Conservation (phyloP, 768 basidiomycete species). For the Krasilnikovozyma curviuscula region DNA sequence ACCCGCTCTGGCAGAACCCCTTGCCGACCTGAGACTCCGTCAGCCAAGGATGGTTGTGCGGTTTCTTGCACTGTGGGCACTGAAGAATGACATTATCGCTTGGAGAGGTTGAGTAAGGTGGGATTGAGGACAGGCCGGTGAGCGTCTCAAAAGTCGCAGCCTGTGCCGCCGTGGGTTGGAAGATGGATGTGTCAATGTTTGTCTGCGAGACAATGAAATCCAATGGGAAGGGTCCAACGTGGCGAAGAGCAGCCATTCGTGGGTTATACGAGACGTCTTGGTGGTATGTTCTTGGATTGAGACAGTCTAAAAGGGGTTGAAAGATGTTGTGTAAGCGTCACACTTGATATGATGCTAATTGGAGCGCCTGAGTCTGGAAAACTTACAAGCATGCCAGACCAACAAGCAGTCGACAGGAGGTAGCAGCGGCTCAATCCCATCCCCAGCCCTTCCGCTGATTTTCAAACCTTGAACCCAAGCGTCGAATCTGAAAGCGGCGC, state of each 20-base stretch:
- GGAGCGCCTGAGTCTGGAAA: too few relatives aligned
- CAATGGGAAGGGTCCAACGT: constrained; percentile 9
- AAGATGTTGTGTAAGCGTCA: too few relatives aligned
- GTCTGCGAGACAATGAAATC: constrained; percentile 4
- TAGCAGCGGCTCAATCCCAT: too few relatives aligned
- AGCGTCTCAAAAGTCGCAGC: not conserved
- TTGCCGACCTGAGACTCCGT: too few relatives aligned
- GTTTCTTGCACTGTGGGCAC: not conserved
- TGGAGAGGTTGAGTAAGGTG: not conserved
- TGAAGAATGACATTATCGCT: not conserved
- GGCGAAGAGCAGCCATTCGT: not conserved
- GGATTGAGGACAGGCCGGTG: constrained; percentile 9
- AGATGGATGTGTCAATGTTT: constrained; percentile 8
- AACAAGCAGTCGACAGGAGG: too few relatives aligned
- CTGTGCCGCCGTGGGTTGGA: not conserved
- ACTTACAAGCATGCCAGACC: too few relatives aligned
- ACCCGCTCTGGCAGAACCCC: too few relatives aligned
- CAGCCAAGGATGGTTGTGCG: constrained; percentile 9
- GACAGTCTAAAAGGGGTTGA: too few relatives aligned
- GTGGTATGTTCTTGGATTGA: constrained; percentile 13
- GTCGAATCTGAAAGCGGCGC: too few relatives aligned
- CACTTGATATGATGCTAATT: too few relatives aligned
- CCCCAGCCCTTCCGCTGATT: too few relatives aligned
- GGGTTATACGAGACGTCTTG: constrained; percentile 11
- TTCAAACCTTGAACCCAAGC: too few relatives aligned